A percentile compares a stretch with the other conserved stretches of the same genome.
These are phyloP conservation scores for Diaporthe sp. DNA, from an alignment of 2,329 filamentous ascomycete species.

Conservation along the genomic window DNA sequence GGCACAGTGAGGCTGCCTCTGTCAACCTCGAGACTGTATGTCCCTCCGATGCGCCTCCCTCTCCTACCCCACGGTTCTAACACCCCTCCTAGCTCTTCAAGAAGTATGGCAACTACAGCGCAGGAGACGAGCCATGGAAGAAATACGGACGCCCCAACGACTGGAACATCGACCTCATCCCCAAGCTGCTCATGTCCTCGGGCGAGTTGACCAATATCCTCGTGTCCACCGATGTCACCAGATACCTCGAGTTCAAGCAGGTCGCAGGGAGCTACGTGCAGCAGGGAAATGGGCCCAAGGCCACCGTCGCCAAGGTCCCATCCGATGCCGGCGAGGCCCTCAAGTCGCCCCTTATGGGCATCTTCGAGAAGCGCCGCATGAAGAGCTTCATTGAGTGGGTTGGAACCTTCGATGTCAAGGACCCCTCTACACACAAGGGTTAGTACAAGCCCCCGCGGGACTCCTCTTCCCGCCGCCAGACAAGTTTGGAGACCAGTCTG, in stretches of 20 bases:
- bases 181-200: conserved; percentile 98
- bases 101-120: conserved; percentile 87
- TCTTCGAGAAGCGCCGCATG: conserved; percentile 97
- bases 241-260: conserved; percentile 93
- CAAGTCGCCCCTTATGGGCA: conserved; percentile 92
- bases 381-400: conserved; percentile 98
- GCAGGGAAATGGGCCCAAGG: conserved; percentile 84
- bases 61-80: conserved; percentile 37
- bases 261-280: conserved; percentile 97
- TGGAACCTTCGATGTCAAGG: conserved; percentile 84
- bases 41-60: conserved; percentile 42
- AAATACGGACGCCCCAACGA: conserved; percentile 97
- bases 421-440: conserved; percentile 93
- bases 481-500: not conserved
- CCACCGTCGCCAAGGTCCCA: conserved; percentile 96
- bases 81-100: conserved; percentile 82
- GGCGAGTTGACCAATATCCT: conserved; percentile 99
- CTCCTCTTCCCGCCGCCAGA: not conserved
- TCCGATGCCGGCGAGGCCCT: conserved; percentile 93
- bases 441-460: conserved; percentile 49
- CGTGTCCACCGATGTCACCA: conserved; percentile 92
- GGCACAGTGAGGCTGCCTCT: conserved; percentile 87
- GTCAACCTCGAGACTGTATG: conserved; percentile 94
- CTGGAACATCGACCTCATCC: conserved; percentile 99
- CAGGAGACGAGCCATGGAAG: conserved; percentile 94